Evolutionary conservation across 2,329 filamentous ascomycete genomes (phyloP).

Genomic region (Simplicillium aogashimaense): DNA sequence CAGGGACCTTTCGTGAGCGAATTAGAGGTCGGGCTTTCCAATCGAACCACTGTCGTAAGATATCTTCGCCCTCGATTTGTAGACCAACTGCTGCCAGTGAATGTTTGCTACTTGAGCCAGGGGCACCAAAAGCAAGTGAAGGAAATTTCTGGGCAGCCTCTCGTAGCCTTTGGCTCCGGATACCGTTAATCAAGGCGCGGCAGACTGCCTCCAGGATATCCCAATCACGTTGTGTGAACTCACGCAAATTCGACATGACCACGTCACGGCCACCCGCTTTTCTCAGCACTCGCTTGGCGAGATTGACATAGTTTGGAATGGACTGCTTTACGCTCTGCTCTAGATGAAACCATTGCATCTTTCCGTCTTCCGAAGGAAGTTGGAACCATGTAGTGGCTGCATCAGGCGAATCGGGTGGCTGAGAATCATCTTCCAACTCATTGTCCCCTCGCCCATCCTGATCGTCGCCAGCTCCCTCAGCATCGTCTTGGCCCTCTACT

Average conservation of each 20-base stretch:
- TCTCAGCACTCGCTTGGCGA: slow-evolving; percentile 39
- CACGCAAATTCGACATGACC: slow-evolving; percentile 32
- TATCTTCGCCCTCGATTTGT: slow-evolving; percentile 46
- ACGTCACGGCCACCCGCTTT: slow-evolving; percentile 40
- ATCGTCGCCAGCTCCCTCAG: no score
- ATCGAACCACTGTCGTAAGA: slow-evolving; percentile 36
- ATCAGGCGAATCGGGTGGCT: slow-evolving; percentile 1
- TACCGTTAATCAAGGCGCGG: slow-evolving; percentile 42
- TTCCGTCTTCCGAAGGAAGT: slow-evolving; percentile 9
- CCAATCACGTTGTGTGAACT: slow-evolving; percentile 34
- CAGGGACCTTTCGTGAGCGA: slow-evolving; percentile 13
- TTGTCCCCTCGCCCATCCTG: slow-evolving; percentile 16
- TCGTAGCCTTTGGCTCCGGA: slow-evolving; percentile 35
- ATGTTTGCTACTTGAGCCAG: slow-evolving; percentile 22
- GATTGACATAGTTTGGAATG: slow-evolving; percentile 34
- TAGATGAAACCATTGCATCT: slow-evolving; percentile 19
- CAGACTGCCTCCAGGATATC: slow-evolving; percentile 40
- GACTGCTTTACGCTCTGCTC: slow-evolving; percentile 31
- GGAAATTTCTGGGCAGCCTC: slow-evolving; percentile 31
- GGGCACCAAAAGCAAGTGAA: slow-evolving; percentile 31
- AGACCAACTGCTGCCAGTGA: slow-evolving; percentile 43
- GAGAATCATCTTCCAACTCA: slow-evolving; percentile 11
- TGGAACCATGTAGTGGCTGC: slow-evolving; percentile 11
- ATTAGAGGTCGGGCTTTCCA: slow-evolving; percentile 7
- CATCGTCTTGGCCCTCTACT: slow-evolving; percentile 21